Conservation (phyloP, 2,329 filamentous ascomycete genomes). For the Kalmusia sp. region DNA sequence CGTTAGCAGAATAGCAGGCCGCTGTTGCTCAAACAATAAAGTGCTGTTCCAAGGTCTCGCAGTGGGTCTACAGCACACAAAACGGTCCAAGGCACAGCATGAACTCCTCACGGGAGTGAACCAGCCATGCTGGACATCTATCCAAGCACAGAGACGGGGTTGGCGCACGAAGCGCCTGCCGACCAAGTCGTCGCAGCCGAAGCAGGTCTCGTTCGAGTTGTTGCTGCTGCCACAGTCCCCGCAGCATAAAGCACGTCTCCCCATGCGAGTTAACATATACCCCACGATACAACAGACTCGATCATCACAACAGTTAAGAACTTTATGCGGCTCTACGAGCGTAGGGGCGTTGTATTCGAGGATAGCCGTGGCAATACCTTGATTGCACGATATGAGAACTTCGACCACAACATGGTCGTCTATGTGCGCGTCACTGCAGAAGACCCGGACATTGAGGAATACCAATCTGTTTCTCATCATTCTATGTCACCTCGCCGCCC, state of each 20-base stretch:
- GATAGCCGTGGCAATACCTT: conserved; percentile 87
- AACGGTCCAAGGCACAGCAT: conserved; percentile 33
- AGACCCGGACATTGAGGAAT: conserved; percentile 57
- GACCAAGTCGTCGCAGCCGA: conserved; percentile 54
- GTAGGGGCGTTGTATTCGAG: conserved; percentile 88
- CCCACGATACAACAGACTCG: conserved; percentile 96
- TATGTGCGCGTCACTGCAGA: conserved; percentile 83
- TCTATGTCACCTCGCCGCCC: conserved; percentile 59
- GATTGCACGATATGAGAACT: conserved; percentile 96
- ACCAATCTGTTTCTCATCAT: conserved; percentile 57
- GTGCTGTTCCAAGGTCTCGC: conserved; percentile 29
- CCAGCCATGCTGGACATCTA: conserved; percentile 42
- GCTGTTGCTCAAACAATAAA: conserved; percentile 28
- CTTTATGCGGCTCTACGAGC: conserved; percentile 96
- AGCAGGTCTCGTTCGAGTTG: conserved; percentile 82
- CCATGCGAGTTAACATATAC: conserved; percentile 90
- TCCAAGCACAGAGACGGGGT: conserved; percentile 42
- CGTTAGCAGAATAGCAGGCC: conserved; percentile 34
- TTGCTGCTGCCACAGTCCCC: conserved; percentile 72
- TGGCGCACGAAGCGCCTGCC: conserved; percentile 43
- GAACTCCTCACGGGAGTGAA: conserved; percentile 34
- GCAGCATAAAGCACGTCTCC: conserved; percentile 75
- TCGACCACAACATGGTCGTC: conserved; percentile 88
- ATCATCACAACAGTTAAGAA: conserved; percentile 99
- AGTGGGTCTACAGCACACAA: conserved; percentile 36